Percentiles rank a stretch among this genome's conserved stretches.
Conservation (phyloP, 768 basidiomycete species). For the Amanita phalloides region DNA sequence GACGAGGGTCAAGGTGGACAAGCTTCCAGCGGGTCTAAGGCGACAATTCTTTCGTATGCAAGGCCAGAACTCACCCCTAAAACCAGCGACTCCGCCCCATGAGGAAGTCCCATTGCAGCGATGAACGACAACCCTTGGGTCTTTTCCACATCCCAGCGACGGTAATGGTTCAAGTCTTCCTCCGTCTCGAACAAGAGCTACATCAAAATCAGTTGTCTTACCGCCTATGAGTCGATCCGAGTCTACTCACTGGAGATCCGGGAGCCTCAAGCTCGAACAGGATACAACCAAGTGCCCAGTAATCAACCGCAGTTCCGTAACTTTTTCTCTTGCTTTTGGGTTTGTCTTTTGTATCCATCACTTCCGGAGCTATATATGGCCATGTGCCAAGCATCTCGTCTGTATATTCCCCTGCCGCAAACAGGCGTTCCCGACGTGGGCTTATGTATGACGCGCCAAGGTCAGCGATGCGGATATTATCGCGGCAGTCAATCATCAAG, state of each 20-base stretch:
- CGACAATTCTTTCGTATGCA: background rate
- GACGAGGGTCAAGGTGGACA: constrained; percentile 9
- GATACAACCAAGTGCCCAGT: constrained; percentile 32
- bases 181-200: constrained; percentile 22
- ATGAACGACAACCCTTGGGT: constrained; percentile 12
- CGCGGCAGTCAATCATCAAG: constrained; percentile 38
- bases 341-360: constrained; percentile 17
- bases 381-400: constrained; percentile 21
- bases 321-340: constrained; percentile 2
- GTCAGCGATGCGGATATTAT: constrained; percentile 30
- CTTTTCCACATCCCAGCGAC: constrained; percentile 8
- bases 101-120: constrained; percentile 12
- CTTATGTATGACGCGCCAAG: constrained; percentile 25
- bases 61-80: constrained; percentile 17
- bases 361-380: constrained; percentile 30
- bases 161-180: constrained; percentile 14
- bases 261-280: constrained; percentile 24
- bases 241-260: constrained; percentile 13
- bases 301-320: constrained; percentile 26
- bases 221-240: background rate
- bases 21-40: constrained; percentile 10
- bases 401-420: constrained; percentile 9
- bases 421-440: constrained; percentile 8
- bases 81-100: constrained; percentile 16
- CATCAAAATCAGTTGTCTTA: background rate